These are phyloP conservation scores for Neurospora sp. DNA, from an alignment of 495 filamentous ascomycete species.

Conservation along the genomic window DNA sequence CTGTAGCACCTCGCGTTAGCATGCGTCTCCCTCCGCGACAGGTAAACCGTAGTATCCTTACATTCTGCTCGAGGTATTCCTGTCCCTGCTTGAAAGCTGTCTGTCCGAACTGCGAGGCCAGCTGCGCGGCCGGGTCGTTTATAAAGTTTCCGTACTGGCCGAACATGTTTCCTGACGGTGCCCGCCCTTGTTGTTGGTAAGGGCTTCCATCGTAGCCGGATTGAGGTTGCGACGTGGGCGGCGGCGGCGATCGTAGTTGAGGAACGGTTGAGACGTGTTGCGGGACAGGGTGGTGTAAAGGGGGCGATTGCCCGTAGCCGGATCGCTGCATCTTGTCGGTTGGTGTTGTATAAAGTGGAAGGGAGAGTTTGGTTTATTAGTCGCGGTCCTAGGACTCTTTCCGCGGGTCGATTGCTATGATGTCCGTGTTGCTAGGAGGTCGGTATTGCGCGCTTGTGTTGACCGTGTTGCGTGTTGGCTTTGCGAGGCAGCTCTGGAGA, in stretches of 20 bases:
- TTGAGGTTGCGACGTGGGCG: constrained; percentile 63
- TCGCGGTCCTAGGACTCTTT: background rate
- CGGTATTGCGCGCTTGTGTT: background rate
- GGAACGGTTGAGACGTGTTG: constrained; percentile 98
- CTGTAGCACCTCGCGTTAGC: constrained; percentile 30
- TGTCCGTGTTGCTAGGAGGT: background rate
- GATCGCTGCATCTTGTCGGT: constrained; percentile 64
- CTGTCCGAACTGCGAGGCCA: constrained; percentile 91
- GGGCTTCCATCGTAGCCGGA: constrained; percentile 67
- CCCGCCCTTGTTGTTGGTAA: constrained; percentile 50
- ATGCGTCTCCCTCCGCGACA: background rate
- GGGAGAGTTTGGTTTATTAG: background rate
- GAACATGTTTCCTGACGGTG: constrained; percentile 48
- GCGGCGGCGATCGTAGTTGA: constrained; percentile 95
- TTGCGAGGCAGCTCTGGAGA: background rate
- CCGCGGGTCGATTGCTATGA: background rate
- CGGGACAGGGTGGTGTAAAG: constrained; percentile 94
- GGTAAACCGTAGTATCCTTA: constrained; percentile 25
- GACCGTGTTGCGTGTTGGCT: background rate
- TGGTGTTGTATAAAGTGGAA: background rate
- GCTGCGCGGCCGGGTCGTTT: constrained; percentile 89
- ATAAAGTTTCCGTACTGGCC: constrained; percentile 78
- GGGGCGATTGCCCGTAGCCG: constrained; percentile 80
- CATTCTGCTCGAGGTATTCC: constrained; percentile 90
- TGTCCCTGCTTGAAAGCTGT: constrained; percentile 80